Percentiles rank a stretch among this genome's conserved stretches.
phyloP scores from a whole-genome alignment of 2,329 filamentous ascomycete species.

The Thielaviopsis euricoi region DNA sequence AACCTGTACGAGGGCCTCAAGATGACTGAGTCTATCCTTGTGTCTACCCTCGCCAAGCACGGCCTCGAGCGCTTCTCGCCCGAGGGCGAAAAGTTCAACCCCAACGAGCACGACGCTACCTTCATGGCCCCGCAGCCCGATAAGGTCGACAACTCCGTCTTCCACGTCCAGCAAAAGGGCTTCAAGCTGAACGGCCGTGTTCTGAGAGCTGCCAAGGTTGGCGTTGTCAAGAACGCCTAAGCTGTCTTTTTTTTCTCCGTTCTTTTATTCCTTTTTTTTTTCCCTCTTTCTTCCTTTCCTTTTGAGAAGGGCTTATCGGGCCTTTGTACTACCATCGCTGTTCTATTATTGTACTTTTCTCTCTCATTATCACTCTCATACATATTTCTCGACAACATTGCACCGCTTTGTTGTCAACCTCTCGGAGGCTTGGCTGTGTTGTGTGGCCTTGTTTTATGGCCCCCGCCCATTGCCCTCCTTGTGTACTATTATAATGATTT shows the following conservation, averaged over 20 bases:
- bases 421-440: not conserved
- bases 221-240: conserved; percentile 72
- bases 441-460: not conserved
- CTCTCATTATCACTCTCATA: not conserved
- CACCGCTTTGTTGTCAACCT: not conserved
- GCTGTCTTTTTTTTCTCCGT: not conserved
- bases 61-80: conserved; percentile 83
- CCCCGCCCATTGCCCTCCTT: not conserved
- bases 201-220: conserved; percentile 84
- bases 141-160: conserved; percentile 81
- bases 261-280: too few species aligned
- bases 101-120: conserved; percentile 89
- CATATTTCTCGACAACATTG: not conserved
- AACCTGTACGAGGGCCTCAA: conserved; percentile 78
- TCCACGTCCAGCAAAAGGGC: conserved; percentile 88
- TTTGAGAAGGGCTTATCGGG: too few species aligned
- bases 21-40: conserved; percentile 85
- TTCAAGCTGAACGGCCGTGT: conserved; percentile 86
- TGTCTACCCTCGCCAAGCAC: conserved; percentile 82
- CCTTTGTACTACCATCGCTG: not conserved
- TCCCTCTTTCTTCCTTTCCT: too few species aligned
- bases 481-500: conserved; percentile 12
- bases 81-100: conserved; percentile 75
- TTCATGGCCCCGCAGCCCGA: conserved; percentile 80
- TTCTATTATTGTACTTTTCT: not conserved